phyloP scores from a whole-genome alignment of 495 filamentous ascomycete genomes.

The Neurospora sp. region DNA sequence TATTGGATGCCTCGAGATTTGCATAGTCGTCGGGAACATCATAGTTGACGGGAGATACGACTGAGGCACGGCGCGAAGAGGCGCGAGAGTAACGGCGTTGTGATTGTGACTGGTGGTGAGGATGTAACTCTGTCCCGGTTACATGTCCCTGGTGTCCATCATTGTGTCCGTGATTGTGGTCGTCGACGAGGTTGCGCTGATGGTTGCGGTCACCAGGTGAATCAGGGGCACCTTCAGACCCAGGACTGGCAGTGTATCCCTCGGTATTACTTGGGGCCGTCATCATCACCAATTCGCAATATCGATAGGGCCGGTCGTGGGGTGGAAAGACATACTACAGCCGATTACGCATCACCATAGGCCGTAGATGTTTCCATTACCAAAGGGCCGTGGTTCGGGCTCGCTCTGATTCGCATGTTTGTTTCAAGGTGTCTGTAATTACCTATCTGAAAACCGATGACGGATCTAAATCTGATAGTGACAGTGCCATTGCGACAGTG shows the following conservation, averaged over 20 bases:
- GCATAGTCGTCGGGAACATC: conserved; percentile 37
- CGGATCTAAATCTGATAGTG: neutral
- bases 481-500: neutral
- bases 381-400: neutral
- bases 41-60: conserved; percentile 19
- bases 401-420: neutral
- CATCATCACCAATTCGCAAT: neutral
- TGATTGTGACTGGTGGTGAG: neutral
- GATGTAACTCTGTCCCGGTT: neutral
- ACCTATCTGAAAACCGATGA: neutral
- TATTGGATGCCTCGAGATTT: conserved; percentile 36
- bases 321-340: neutral
- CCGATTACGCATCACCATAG: neutral
- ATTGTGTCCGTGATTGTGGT: neutral
- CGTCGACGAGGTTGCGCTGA: neutral
- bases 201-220: neutral
- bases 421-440: neutral
- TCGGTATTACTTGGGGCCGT: neutral
- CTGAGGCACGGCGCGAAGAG: conserved; percentile 1
- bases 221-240: neutral
- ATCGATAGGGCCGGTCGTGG: neutral
- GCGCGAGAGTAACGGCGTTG: neutral
- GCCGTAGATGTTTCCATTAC: neutral
- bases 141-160: neutral
- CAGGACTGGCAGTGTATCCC: neutral